Base-by-base conservation (phyloP, 2,329 filamentous ascomycete species). In the Pestalotiopsis sp. region DNA sequence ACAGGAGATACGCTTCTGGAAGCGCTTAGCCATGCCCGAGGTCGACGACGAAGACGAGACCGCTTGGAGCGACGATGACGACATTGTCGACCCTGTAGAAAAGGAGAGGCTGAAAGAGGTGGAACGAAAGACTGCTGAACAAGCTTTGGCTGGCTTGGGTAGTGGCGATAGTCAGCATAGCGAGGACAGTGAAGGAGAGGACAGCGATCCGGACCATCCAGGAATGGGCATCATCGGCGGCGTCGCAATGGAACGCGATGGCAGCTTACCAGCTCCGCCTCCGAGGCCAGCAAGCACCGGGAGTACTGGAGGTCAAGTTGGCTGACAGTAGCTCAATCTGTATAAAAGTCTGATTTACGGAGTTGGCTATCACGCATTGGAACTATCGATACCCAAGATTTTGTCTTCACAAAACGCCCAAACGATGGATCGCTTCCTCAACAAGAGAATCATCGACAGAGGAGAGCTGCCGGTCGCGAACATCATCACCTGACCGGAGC, bases 1-100 rank as follows among this genome's bases (percentile, higher is more conserved):
- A 3, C 88, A 90, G 76, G 88, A 91, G 77, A 75, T 90, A 66
- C 82, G 89, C 2, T 90, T 89, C 78, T 92, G 89, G 89, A 91
- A 91, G 79, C 82, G 89, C 57, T 84, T 91, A 82, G 89, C 89
- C 14, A 86, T 91, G 84, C 88, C 88, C 11, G 84, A 88, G 68
- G 77, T 91, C 49, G 79, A 84, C 9, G 88, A 90, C 27, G 86
- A 90, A 57, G 88, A 90, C 64, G 82, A 85, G 2, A 80, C 79
- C 52, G 89, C 84, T 75, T 90, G 88, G 84, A 91, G 88, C 74
- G 88, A 88, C 68, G 89, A 91, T 72, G 89, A 91, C 73, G 89
- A 91, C 73, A 77, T 91, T 25, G 83, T 91, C 31, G 89, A 91
- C 69, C 80, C 83, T 0, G 83, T 85, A 14, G 88, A 91, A 80